Conservation (phyloP, 2,329 filamentous ascomycete genomes). For the Clonostachys rhizophaga region DNA sequence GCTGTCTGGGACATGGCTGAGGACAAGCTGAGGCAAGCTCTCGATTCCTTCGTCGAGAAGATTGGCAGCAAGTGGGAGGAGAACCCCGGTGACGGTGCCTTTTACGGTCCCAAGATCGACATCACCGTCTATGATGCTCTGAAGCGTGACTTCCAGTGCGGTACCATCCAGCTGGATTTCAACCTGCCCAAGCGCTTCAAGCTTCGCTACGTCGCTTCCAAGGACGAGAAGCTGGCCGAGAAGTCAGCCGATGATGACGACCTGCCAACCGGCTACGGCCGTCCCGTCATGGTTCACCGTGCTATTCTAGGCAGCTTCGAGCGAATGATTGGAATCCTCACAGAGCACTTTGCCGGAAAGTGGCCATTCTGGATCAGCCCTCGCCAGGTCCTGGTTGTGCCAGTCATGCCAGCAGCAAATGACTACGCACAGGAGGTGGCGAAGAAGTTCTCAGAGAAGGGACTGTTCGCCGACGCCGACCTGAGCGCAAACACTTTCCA, state of each 20-base stretch:
- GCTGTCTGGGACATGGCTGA: constrained; percentile 90
- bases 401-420: constrained; percentile 72
- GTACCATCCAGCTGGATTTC: constrained; percentile 95
- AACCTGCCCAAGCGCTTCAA: constrained; percentile 52
- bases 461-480: constrained; percentile 61
- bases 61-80: constrained; percentile 74
- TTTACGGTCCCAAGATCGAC: constrained; percentile 98
- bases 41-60: constrained; percentile 67
- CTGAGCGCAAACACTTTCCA: constrained; percentile 71
- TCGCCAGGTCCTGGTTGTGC: constrained; percentile 61
- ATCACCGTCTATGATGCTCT: constrained; percentile 90
- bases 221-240: constrained; percentile 32
- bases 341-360: constrained; percentile 80
- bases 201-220: constrained; percentile 44
- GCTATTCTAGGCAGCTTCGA: constrained; percentile 71
- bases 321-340: constrained; percentile 68
- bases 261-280: constrained; percentile 65
- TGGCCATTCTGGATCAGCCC: constrained; percentile 89
- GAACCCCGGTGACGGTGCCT: constrained; percentile 93
- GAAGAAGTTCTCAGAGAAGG: constrained; percentile 59
- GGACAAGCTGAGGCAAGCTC: constrained; percentile 69
- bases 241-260: constrained; percentile 39
- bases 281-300: constrained; percentile 83
- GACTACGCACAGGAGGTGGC: constrained; percentile 75
- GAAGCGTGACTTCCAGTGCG: constrained; percentile 53